Percentiles rank a stretch among this genome's conserved stretches.
Conservation (phyloP, 176 grass and related monocot genomes). For the Avena insularis region DNA sequence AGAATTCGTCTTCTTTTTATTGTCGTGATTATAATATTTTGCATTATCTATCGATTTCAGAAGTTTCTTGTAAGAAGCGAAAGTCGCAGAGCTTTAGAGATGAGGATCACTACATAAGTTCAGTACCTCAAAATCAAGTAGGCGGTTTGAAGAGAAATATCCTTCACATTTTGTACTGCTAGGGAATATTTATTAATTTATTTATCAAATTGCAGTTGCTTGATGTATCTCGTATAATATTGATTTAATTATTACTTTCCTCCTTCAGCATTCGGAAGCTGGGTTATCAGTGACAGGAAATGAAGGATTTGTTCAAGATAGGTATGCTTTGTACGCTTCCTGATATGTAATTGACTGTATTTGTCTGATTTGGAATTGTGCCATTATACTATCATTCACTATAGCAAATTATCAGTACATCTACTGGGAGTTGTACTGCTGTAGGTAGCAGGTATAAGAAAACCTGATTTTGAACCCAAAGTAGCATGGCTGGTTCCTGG, state of each 20-base stretch:
- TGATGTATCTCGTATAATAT: constrained; percentile 19
- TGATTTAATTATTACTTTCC: not conserved
- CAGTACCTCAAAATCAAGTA: constrained; percentile 95
- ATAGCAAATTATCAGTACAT: not conserved
- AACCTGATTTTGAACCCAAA: not conserved
- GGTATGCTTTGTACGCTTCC: constrained; percentile 43
- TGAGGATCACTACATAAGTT: constrained; percentile 94
- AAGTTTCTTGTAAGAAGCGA: constrained; percentile 74
- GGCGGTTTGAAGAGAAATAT: constrained; percentile 1
- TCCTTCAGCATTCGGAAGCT: constrained; percentile 85
- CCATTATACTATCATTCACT: not conserved
- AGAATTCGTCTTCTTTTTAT: not conserved
- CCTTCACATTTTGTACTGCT: not conserved
- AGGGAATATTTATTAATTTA: constrained; percentile 29
- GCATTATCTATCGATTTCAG: constrained; percentile 55
- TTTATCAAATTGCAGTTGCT: constrained; percentile 20
- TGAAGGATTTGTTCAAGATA: constrained; percentile 82
- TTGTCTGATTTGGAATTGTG: constrained; percentile 17
- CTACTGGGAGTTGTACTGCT: constrained; percentile 11
- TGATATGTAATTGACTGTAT: constrained; percentile 11
- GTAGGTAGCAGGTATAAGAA: constrained; percentile 3
- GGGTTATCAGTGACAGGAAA: constrained; percentile 75
- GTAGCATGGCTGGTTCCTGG: not conserved
- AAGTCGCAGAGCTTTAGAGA: constrained; percentile 81
- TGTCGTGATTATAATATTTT: not conserved